Conservation (phyloP, 2,329 filamentous ascomycete genomes). For the Hirsutella thompsonii region DNA sequence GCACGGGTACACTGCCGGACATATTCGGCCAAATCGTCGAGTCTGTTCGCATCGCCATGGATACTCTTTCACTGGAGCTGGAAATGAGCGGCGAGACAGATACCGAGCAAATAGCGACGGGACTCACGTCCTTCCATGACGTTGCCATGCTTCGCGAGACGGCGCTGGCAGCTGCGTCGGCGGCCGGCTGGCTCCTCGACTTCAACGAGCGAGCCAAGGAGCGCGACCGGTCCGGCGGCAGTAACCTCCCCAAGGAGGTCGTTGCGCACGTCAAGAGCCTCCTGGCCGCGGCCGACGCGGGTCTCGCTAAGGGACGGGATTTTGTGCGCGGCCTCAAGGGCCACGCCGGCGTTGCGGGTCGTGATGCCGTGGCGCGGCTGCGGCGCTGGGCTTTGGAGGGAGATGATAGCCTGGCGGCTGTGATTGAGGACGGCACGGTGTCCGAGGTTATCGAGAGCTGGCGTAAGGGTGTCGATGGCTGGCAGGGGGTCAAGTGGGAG, state of each 20-base stretch:
- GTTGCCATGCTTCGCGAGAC: conserved; percentile 25
- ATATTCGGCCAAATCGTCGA: conserved; percentile 14
- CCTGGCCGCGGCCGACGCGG: conserved; percentile 14
- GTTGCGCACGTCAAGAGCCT: conserved; percentile 20
- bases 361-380: conserved; percentile 13
- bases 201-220: conserved; percentile 26
- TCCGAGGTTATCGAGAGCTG: conserved; percentile 19
- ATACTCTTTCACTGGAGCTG: conserved; percentile 11
- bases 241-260: conserved; percentile 23
- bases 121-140: conserved; percentile 21
- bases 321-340: conserved; percentile 16
- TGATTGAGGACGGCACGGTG: conserved; percentile 14
- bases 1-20: conserved; percentile 10
- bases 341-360: conserved; percentile 12
- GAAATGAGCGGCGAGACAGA: conserved; percentile 4
- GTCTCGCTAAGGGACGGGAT: conserved; percentile 19
- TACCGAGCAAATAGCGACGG: conserved; percentile 7
- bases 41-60: conserved; percentile 13
- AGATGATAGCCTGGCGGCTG: conserved; percentile 7
- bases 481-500: conserved; percentile 20
- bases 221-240: conserved; percentile 24
- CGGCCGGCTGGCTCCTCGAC: conserved; percentile 19
- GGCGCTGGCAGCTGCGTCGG: conserved; percentile 17
- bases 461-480: conserved; percentile 19
- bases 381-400: conserved; percentile 17